Base-by-base conservation (phyloP, 2,329 filamentous ascomycete species). In the Xylaria sp. region DNA sequence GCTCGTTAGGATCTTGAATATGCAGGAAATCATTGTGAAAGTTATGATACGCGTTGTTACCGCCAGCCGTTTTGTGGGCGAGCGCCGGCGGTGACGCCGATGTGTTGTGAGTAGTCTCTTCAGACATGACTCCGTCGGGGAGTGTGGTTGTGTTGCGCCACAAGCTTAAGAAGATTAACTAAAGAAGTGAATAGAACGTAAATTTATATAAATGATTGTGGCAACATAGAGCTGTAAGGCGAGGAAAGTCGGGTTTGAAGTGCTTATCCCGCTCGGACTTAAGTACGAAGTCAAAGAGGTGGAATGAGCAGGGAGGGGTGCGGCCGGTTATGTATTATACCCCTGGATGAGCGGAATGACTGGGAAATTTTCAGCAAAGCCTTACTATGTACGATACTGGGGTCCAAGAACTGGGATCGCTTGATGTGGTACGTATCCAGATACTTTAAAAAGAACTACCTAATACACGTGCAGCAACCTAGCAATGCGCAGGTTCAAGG, bases 21-120 rank as follows among this genome's bases (percentile, higher is more conserved):
- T 88, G 85, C 40, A 82, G 68, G 74, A 91, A 92, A 79, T 92
- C 89, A 77, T 92, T 92, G 83, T 93, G 86, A 81, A 90, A 93
- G 83, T 93, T 93, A 83, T 91, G 89, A 82, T 91, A 92, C 69
- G 90, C 90, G 69, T 85, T 85, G 76, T 92, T 92, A 73, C 90
- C 90, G 68, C 90, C 90, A 0, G 83, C 76, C 1, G 89, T 92
- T 77, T 85, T 86, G 44, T 75, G 59, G 58, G 67, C 74, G 44
- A 46, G 36, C 13, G 66, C 65, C 53, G 59, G 38, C 33, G 57
- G n/a, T 23, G 66, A 20, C 40, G 61, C n/a, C 17, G 42, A 44
- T 44, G 59, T 17, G 51, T 42, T 49, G 4, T 68, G 67, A 53
- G 67, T 10, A 58, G 58, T 48, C 57, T 70, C 68, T 46, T 71